phyloP scores from a whole-genome alignment of 345 rosid genomes.

The Excoecaria agallocha region DNA sequence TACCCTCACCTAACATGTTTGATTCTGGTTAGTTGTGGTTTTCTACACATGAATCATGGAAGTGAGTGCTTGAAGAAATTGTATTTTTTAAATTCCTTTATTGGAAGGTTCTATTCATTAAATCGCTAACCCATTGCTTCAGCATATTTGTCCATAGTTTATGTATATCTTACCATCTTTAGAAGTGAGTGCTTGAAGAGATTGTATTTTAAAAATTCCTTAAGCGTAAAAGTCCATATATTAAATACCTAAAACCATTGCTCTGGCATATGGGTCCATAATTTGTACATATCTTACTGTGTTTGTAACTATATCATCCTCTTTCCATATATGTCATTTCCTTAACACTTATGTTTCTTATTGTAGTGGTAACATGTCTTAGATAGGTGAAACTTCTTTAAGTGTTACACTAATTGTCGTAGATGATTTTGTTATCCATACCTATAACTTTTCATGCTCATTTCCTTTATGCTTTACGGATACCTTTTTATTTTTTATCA shows the following conservation, averaged over 20 bases:
- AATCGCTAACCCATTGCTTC: neutral
- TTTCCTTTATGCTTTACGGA: no score
- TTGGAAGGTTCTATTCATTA: neutral
- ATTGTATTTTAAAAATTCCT: neutral
- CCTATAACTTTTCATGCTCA: no score
- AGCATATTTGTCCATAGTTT: neutral
- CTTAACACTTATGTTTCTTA: conserved; percentile 21
- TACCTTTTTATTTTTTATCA: no score
- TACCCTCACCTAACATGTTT: neutral
- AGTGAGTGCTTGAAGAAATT: neutral
- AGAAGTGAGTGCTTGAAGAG: neutral
- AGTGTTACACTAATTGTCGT: no score
- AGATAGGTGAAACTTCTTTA: no score
- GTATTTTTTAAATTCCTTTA: neutral
- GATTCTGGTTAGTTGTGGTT: neutral
- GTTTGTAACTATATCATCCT: neutral
- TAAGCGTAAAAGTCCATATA: no score
- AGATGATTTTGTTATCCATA: no score
- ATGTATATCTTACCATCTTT: neutral
- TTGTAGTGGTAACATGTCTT: conserved; percentile 77
- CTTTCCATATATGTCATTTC: neutral
- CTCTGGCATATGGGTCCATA: neutral
- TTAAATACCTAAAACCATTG: neutral
- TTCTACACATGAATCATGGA: neutral
- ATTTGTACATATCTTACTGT: neutral